phyloP scores from a whole-genome alignment of 2,329 filamentous ascomycete genomes.

The Nemania bipapillata region DNA sequence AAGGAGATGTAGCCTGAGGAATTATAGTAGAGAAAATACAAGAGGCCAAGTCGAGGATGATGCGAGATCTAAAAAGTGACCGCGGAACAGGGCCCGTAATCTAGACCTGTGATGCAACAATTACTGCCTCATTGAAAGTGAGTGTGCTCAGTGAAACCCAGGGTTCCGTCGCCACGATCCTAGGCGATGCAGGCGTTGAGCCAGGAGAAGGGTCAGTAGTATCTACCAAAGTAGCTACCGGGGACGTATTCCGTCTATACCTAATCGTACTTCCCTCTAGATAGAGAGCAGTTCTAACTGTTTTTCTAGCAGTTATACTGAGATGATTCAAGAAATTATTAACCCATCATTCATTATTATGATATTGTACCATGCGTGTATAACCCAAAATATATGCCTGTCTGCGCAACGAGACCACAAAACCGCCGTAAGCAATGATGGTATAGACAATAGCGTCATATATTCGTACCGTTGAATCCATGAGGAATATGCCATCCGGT shows the following conservation, averaged over 20 bases:
- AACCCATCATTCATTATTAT: too few relatives aligned
- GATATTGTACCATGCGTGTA: too few relatives aligned
- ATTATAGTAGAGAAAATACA: background rate
- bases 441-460: background rate
- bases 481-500: background rate
- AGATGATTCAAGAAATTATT: too few relatives aligned
- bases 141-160: background rate
- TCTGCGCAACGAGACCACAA: background rate
- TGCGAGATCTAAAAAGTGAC: slow-evolving; percentile 26
- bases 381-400: too few relatives aligned
- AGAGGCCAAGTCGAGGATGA: background rate
- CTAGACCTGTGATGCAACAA: slow-evolving; percentile 44
- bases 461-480: background rate
- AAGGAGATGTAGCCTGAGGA: background rate
- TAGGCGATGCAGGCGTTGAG: background rate
- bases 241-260: too few relatives aligned
- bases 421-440: background rate
- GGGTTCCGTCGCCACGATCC: background rate
- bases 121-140: slow-evolving; percentile 10
- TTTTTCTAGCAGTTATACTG: too few relatives aligned
- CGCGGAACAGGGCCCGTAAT: slow-evolving; percentile 29
- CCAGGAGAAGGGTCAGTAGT: too few relatives aligned
- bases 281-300: too few relatives aligned
- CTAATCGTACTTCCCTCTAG: too few relatives aligned
- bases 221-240: too few relatives aligned